Evolutionary conservation across 2,329 filamentous ascomycete genomes (phyloP).

Genomic region (Stachybotrys chartarum): DNA sequence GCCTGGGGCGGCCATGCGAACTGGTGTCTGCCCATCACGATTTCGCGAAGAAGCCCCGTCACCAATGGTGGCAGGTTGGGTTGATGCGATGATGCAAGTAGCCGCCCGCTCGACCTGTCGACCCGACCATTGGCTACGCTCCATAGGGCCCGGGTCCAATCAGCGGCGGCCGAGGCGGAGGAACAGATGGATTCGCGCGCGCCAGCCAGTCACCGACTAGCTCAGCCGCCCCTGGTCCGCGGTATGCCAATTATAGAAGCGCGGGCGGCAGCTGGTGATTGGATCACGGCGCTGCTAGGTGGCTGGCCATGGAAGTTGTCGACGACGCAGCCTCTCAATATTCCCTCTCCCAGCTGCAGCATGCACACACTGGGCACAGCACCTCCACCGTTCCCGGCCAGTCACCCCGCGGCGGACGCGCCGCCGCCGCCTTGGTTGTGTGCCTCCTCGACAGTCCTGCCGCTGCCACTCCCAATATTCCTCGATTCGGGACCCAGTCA

Average conservation of each 20-base stretch:
- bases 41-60: not conserved
- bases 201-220: slow-evolving; percentile 24
- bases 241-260: slow-evolving; percentile 27
- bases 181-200: slow-evolving; percentile 26
- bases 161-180: slow-evolving; percentile 8
- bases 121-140: slow-evolving; percentile 12
- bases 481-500: slow-evolving; percentile 5
- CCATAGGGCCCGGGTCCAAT: slow-evolving; percentile 12
- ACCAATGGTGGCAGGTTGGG: not conserved
- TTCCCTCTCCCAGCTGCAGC: slow-evolving; percentile 12
- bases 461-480: too few relatives aligned
- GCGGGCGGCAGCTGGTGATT: slow-evolving; percentile 19
- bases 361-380: slow-evolving; percentile 12
- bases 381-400: slow-evolving; percentile 13
- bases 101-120: slow-evolving; percentile 14
- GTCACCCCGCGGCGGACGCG: slow-evolving; percentile 12
- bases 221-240: slow-evolving; percentile 14
- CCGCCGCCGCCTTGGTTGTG: not conserved
- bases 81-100: slow-evolving; percentile 7
- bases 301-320: slow-evolving; percentile 13
- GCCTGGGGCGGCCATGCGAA: not conserved
- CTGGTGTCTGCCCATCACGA: not conserved
- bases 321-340: slow-evolving; percentile 11
- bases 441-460: not conserved
- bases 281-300: slow-evolving; percentile 13